Evolutionary conservation across 768 basidiomycete species (phyloP).

Genomic region (Suillus fuscotomentosus): DNA sequence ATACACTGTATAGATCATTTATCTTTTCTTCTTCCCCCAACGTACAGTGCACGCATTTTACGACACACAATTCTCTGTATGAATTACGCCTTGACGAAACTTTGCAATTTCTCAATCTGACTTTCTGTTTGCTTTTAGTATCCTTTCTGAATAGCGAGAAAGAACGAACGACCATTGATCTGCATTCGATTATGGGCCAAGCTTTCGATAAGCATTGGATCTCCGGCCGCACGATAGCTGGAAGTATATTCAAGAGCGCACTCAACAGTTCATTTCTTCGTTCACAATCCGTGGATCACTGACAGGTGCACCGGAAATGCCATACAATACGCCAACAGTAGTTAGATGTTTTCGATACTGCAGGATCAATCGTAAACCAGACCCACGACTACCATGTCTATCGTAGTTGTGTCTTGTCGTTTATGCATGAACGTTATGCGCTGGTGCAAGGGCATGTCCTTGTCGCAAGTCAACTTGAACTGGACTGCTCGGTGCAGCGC

Average conservation of each 20-base stretch:
- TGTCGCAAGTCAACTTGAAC: neutral
- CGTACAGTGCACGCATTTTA: neutral
- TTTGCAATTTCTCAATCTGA: neutral
- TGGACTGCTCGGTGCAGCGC: conserved; percentile 1
- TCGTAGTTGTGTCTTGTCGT: neutral
- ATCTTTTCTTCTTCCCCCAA: neutral
- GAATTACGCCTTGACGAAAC: neutral
- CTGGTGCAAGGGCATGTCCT: neutral
- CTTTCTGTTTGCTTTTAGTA: neutral
- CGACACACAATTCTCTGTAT: neutral
- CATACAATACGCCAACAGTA: neutral
- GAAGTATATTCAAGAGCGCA: neutral
- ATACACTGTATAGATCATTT: neutral
- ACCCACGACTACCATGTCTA: neutral
- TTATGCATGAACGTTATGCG: conserved; percentile 8
- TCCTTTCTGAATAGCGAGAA: neutral
- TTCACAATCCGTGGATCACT: neutral
- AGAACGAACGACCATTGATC: neutral
- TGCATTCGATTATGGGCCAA: neutral
- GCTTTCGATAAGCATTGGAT: neutral
- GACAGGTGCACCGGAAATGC: neutral
- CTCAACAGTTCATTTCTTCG: neutral
- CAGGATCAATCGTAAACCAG: neutral
- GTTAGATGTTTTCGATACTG: neutral
- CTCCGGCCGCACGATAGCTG: neutral